Conservation (phyloP, 2,329 filamentous ascomycete genomes). For the Mollisiaceae sp. region DNA sequence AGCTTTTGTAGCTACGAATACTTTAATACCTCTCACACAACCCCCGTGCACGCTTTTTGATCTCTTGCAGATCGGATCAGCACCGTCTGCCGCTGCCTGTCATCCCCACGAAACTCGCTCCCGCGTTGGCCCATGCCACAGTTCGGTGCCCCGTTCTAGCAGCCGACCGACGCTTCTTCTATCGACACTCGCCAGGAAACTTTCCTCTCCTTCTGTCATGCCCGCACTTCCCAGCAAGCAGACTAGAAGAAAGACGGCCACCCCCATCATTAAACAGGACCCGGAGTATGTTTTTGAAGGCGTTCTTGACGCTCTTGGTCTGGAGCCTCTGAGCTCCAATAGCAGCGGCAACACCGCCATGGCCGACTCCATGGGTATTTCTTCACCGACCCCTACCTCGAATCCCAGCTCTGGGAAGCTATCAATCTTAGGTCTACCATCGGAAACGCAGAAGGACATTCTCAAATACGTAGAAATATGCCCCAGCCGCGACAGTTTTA, state of each 20-base stretch:
- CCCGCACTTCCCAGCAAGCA: constrained; percentile 24
- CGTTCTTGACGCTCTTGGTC: constrained; percentile 28
- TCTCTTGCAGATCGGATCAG: not conserved
- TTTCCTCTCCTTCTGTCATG: constrained; percentile 20
- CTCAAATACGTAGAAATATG: constrained; percentile 38
- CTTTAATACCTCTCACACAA: not conserved
- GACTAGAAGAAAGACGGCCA: constrained; percentile 21
- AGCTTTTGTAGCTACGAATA: too few relatives aligned
- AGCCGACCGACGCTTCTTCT: not conserved
- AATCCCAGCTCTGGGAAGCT: constrained; percentile 6
- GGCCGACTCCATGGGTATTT: not conserved
- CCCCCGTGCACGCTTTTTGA: not conserved
- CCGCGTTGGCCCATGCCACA: constrained; percentile 1
- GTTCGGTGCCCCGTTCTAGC: not conserved
- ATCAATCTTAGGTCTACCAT: constrained; percentile 38
- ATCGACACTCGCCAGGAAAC: not conserved
- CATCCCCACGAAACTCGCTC: not conserved
- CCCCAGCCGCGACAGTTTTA: not conserved
- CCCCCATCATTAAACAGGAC: constrained; percentile 20
- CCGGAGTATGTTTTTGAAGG: constrained; percentile 27
- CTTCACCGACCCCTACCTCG: constrained; percentile 3
- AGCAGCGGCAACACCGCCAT: constrained; percentile 8
- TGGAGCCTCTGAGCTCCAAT: constrained; percentile 23
- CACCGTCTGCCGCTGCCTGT: not conserved
- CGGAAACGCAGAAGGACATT: constrained; percentile 42